phyloP scores from a whole-genome alignment of 1,284 basidiomycete species.

The Coniferiporia sulphurascens region DNA sequence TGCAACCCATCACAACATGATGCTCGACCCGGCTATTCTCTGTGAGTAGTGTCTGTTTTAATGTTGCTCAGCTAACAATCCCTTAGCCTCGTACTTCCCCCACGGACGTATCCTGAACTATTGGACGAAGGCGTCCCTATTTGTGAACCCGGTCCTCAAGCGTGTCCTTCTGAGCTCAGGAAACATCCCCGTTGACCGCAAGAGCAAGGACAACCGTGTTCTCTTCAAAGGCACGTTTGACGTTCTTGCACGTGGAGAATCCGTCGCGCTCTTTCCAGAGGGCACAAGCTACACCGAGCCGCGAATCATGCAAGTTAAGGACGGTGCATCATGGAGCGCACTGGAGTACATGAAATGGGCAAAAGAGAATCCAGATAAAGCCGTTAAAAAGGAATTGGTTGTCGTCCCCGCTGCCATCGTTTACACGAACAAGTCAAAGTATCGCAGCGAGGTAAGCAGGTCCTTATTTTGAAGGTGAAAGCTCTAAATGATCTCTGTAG shows the following conservation, averaged over 20 bases:
- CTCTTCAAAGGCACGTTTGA: slow-evolving; percentile 91
- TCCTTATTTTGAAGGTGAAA: not conserved
- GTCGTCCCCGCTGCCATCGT: slow-evolving; percentile 87
- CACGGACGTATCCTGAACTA: slow-evolving; percentile 82
- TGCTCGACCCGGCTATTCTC: slow-evolving; percentile 77
- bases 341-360: slow-evolving; percentile 87
- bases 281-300: slow-evolving; percentile 90
- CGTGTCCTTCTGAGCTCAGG: slow-evolving; percentile 84
- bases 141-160: slow-evolving; percentile 68
- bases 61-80: slow-evolving; percentile 19
- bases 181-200: slow-evolving; percentile 94
- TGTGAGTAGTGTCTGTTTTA: slow-evolving; percentile 47
- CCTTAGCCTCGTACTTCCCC: slow-evolving; percentile 70
- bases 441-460: slow-evolving; percentile 69
- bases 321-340: slow-evolving; percentile 94
- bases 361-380: slow-evolving; percentile 44
- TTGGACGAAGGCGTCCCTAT: slow-evolving; percentile 87
- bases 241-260: slow-evolving; percentile 70
- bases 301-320: slow-evolving; percentile 89
- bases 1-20: slow-evolving; percentile 90
- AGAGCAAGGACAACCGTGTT: slow-evolving; percentile 83
- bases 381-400: slow-evolving; percentile 37
- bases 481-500: slow-evolving; percentile 30
- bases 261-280: slow-evolving; percentile 92
- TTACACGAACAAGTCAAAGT: slow-evolving; percentile 93